Base-by-base conservation (phyloP, 2,329 filamentous ascomycete genomes). In the Falciphora oryzae region DNA sequence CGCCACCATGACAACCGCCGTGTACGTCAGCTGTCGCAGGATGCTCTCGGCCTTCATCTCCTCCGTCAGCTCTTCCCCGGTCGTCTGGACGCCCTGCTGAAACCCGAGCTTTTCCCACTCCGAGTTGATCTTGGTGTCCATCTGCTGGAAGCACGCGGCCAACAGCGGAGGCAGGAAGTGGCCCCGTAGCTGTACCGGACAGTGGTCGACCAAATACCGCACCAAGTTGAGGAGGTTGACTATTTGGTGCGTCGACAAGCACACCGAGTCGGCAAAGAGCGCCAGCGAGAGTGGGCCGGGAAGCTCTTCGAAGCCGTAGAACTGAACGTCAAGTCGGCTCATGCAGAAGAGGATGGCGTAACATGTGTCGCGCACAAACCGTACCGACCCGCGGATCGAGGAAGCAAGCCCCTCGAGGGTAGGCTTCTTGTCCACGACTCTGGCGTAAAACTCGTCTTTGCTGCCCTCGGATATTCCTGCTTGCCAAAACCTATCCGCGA, bases 31-130 rank as follows among this genome's bases (percentile, higher is more conserved):
- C 74, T 97, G 93, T 27, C 95, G 87, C 59, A 99, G 80, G 35
- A 99, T 96, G 72, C 94, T 98, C 75, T 99, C 95, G 8, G 92
- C 89, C 77, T 97, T 97, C 95, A 99, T 99, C 78, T 99, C 95
- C 69, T 97, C 93, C 1, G 91, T 91, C 63, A 99, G 79, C 66
- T 91, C 91, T 64, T 93, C 92, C 27, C 89, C 88, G 4, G 88
- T 88, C 1, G 88, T 84, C 57, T 85, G 83, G 16, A 87, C 79
- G 27, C 79, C 80, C 69, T 90, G 84, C 67, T 86, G 79, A 67
- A 83, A 78, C 72, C 88, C 85, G 65, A 97, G 86, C 68, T 86
- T 86, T 67, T 89, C 86, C 95, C 95, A 99, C 74, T 98, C 94
- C 0, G 85, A 82, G 44, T 87, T 90, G 68, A 98, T 91, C 77